Percentiles rank a stretch among this genome's conserved stretches.
Evolutionary conservation across 345 rosid species (phyloP).

Genomic region (Anacardium occidentale): DNA sequence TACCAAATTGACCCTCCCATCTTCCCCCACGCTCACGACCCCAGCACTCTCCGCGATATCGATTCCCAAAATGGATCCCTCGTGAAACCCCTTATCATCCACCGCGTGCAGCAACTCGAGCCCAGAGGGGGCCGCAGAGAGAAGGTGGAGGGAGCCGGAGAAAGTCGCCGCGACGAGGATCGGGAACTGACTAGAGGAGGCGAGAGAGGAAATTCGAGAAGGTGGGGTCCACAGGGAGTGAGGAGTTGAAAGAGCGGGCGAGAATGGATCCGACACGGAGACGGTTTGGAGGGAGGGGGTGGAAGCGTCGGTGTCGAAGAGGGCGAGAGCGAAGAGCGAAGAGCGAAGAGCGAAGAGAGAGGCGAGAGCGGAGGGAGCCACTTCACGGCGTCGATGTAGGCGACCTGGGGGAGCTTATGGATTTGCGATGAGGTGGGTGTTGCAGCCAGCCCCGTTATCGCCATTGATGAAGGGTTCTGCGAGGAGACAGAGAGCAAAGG

Average conservation of each 20-base stretch:
- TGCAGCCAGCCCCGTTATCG: constrained; percentile 32
- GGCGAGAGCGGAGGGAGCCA: constrained; percentile 84
- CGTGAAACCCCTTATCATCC: too few relatives aligned
- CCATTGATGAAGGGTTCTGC: constrained; percentile 39
- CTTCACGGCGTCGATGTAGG: constrained; percentile 67
- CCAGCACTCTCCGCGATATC: constrained; percentile 21
- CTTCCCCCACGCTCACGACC: constrained; percentile 66
- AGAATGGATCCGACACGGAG: constrained; percentile 37
- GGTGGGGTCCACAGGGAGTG: constrained; percentile 44
- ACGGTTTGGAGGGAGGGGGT: constrained; percentile 57
- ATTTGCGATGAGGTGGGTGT: constrained; percentile 29
- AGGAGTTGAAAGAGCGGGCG: too few relatives aligned
- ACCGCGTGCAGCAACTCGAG: too few relatives aligned
- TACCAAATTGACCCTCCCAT: constrained; percentile 51
- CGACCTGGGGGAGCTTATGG: constrained; percentile 56
- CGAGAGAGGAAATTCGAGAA: constrained; percentile 67
- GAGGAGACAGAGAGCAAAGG: not conserved
- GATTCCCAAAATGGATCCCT: too few relatives aligned
- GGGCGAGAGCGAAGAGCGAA: constrained; percentile 51
- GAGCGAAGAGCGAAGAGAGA: constrained; percentile 44
- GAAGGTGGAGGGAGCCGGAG: constrained; percentile 58
- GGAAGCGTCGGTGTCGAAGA: constrained; percentile 49
- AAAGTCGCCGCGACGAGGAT: constrained; percentile 53
- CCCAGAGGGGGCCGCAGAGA: constrained; percentile 40
- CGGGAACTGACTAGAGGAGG: constrained; percentile 27